Percentiles rank a stretch among this genome's conserved stretches.
phyloP scores from a whole-genome alignment of 2,329 filamentous ascomycete species.

The Microdochium nivale region DNA sequence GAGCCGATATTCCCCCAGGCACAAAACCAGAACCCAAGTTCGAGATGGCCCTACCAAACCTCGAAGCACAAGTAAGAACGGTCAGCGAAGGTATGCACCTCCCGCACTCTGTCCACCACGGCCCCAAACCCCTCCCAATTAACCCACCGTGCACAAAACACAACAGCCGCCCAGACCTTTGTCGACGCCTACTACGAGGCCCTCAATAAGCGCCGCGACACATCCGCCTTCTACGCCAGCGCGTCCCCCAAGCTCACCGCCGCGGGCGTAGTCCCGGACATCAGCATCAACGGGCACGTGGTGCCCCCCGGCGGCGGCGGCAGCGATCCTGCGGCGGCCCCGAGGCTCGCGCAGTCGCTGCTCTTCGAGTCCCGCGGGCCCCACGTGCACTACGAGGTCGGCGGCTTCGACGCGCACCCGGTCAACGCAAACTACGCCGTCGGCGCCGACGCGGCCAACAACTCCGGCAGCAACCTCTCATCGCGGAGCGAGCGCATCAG shows the following conservation, averaged over 20 bases:
- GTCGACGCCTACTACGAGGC: slow-evolving; percentile 67
- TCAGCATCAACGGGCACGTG: slow-evolving; percentile 71
- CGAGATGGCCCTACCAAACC: neutral
- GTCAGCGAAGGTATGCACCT: neutral
- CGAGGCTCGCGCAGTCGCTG: slow-evolving; percentile 2
- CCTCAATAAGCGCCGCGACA: slow-evolving; percentile 51
- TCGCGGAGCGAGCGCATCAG: slow-evolving; percentile 51
- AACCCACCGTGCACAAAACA: too few relatives aligned
- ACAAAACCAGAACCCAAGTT: too few relatives aligned
- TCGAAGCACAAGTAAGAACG: neutral
- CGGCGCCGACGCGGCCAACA: slow-evolving; percentile 46
- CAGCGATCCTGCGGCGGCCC: neutral
- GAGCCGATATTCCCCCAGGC: too few relatives aligned
- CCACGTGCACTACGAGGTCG: slow-evolving; percentile 59
- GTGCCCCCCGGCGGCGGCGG: neutral
- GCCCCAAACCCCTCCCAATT: neutral
- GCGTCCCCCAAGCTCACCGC: slow-evolving; percentile 40
- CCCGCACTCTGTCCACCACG: neutral
- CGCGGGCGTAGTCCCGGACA: slow-evolving; percentile 51
- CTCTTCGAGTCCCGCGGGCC: slow-evolving; percentile 20
- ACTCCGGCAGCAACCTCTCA: slow-evolving; percentile 6
- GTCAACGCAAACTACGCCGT: slow-evolving; percentile 59
- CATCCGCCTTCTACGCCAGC: slow-evolving; percentile 65
- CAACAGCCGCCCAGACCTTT: slow-evolving; percentile 66
- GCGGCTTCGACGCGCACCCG: slow-evolving; percentile 69